Conservation (phyloP, 495 filamentous ascomycete genomes). For the Xylaria nigripes region DNA sequence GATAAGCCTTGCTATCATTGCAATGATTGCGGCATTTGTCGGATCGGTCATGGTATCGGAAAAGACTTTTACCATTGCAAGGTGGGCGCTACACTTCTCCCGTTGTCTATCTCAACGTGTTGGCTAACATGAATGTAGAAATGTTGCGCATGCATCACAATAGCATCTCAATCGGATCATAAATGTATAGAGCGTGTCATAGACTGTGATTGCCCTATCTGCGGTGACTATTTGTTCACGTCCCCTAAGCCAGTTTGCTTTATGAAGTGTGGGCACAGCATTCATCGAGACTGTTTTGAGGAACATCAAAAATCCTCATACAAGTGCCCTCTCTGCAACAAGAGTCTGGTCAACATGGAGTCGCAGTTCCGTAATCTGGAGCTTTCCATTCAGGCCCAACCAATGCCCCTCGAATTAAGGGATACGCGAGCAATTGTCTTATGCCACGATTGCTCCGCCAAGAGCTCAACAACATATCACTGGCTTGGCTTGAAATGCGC, state of each 20-base stretch:
- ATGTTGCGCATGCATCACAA: constrained; percentile 85
- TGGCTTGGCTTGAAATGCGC: constrained; percentile 91
- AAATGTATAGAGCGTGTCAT: constrained; percentile 90
- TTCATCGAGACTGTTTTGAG: constrained; percentile 79
- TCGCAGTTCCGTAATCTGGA: constrained; percentile 85
- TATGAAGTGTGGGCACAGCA: constrained; percentile 93
- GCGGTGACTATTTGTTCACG: constrained; percentile 95
- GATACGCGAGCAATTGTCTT: constrained; percentile 73
- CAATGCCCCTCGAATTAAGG: constrained; percentile 79
- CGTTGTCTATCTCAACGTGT: neutral
- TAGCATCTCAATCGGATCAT: constrained; percentile 66
- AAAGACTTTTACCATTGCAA: constrained; percentile 99
- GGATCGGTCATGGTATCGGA: constrained; percentile 82
- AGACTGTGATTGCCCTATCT: constrained; percentile 97
- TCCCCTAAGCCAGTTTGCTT: constrained; percentile 83
- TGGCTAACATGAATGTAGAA: constrained; percentile 42
- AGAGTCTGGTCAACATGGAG: constrained; percentile 94
- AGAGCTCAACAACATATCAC: constrained; percentile 78
- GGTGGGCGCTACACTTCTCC: constrained; percentile 42
- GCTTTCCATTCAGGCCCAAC: constrained; percentile 74
- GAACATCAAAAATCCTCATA: constrained; percentile 81
- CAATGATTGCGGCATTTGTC: constrained; percentile 90
- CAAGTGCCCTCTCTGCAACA: constrained; percentile 89
- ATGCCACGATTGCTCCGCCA: constrained; percentile 91
- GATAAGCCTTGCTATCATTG: constrained; percentile 95